Evolutionary conservation across 2,329 filamentous ascomycete genomes (phyloP).

Genomic region (Xylaria sp.): DNA sequence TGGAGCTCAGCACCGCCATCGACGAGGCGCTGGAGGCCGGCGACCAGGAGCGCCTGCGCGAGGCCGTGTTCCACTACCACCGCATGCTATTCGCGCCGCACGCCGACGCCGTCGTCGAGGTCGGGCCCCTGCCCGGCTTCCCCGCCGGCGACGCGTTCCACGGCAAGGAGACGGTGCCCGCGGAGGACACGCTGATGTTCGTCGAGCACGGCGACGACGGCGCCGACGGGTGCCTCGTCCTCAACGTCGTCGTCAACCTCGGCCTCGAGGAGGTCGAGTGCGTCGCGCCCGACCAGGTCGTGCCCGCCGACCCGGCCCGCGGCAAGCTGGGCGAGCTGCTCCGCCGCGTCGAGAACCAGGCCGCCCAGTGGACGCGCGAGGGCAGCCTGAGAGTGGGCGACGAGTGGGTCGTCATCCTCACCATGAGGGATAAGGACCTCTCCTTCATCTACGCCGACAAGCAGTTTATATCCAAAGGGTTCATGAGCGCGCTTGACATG

Average conservation of each 20-base stretch:
- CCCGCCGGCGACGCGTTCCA: slow-evolving; percentile 10
- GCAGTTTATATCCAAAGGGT: neutral
- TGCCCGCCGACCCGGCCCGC: slow-evolving; percentile 1
- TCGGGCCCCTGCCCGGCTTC: slow-evolving; percentile 18
- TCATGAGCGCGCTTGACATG: neutral
- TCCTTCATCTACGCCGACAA: neutral
- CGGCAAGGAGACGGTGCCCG: slow-evolving; percentile 18
- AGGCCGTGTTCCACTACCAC: slow-evolving; percentile 6
- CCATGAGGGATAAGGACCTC: slow-evolving; percentile 4
- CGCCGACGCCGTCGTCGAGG: slow-evolving; percentile 1
- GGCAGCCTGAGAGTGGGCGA: neutral
- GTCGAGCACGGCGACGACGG: slow-evolving; percentile 5
- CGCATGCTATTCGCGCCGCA: neutral
- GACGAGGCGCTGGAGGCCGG: slow-evolving; percentile 11
- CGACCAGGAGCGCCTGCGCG: slow-evolving; percentile 15
- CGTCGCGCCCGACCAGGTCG: neutral
- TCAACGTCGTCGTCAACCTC: slow-evolving; percentile 2
- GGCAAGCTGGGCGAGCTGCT: slow-evolving; percentile 17
- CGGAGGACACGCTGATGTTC: slow-evolving; percentile 23
- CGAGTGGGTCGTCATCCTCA: slow-evolving; percentile 4
- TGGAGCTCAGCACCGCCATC: slow-evolving; percentile 4
- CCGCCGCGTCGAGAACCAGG: slow-evolving; percentile 9
- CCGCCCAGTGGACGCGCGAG: slow-evolving; percentile 6
- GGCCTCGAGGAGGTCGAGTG: slow-evolving; percentile 7
- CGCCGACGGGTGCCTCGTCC: too few relatives aligned